A percentile compares a stretch with the other conserved stretches of the same genome.
phyloP scores from a whole-genome alignment of 192 early-diverging fungal genomes.

The Rhizophagus prolifer region DNA sequence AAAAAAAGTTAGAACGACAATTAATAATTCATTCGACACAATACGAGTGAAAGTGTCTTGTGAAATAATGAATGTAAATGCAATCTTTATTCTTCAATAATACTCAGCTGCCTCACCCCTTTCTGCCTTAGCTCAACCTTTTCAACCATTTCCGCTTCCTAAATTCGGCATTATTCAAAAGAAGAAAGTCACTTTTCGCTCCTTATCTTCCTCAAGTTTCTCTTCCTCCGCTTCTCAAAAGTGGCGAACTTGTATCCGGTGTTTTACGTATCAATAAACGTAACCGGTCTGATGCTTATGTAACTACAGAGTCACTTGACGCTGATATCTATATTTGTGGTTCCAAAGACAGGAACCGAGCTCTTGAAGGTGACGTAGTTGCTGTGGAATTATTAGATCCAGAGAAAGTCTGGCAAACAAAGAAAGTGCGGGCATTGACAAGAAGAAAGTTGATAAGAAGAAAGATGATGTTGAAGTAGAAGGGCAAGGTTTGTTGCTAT shows the following conservation, averaged over 20 bases:
- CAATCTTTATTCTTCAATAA: background rate
- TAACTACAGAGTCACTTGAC: conserved; percentile 69
- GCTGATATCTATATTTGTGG: conserved; percentile 80
- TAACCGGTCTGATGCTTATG: conserved; percentile 86
- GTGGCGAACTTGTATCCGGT: conserved; percentile 64
- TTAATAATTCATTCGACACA: background rate
- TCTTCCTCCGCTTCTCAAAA: conserved; percentile 49
- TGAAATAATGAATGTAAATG: conserved; percentile 12
- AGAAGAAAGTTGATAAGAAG: conserved; percentile 45
- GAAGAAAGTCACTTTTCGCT: conserved; percentile 52
- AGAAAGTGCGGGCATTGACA: conserved; percentile 39
- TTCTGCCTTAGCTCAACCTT: conserved; percentile 15
- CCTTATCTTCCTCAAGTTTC: conserved; percentile 58
- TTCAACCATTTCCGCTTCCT: conserved; percentile 1
- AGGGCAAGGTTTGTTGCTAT: conserved; percentile 35
- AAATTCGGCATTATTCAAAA: conserved; percentile 20
- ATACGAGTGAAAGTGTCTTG: background rate
- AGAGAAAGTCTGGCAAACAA: conserved; percentile 58
- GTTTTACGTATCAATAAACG: conserved; percentile 83
- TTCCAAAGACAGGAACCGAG: conserved; percentile 74
- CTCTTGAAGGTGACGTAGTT: conserved; percentile 83
- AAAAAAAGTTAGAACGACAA: background rate
- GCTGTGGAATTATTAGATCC: conserved; percentile 71
- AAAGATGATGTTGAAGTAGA: conserved; percentile 57
- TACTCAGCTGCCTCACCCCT: conserved; percentile 28